Evolutionary conservation across 2,329 filamentous ascomycete species (phyloP), one percentile per base, ranked within the genome.

Genomic region (Colletotrichum costaricense): DNA sequence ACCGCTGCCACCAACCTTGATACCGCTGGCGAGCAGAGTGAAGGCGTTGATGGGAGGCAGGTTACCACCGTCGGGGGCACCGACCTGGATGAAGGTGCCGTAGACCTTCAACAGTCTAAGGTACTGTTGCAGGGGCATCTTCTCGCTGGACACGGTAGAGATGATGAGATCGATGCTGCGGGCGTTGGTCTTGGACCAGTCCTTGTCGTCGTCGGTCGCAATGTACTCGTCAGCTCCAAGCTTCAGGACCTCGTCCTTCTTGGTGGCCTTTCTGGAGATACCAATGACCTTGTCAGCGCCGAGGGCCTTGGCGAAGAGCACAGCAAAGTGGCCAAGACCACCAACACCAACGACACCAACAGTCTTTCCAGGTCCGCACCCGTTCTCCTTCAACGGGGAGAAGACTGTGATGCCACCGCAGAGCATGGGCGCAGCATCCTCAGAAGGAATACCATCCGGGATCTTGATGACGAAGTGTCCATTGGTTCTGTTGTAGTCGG

Each of bases 371-470:
- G 91, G 91, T 0, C 92, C 93, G 62, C 87, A 89, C 2, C 89
- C 90, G 75, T 93, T 89, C 60, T 90, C 86, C 77, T 85, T 85
- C 56, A 95, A 80, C 1, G 93, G 93, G 11, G 87, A 85, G 79
- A 87, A 95, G 6, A 92, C 85, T 0, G 93, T 95, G 38, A 94
- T 87, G 12, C 93, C 93, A 28, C 88, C 93, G 78, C 93, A 94
- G 35, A 94, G 85, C 88, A 94, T 90, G 3, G 93, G 92, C 24
- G 92, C 86, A 2, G 85, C 84, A 55, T 82, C 74, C 62, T 84
- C 85, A 0, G 81, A 82, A 1, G 79, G 75, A 5, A 88, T 69
- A 4, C 79, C 80, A 3, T 85, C 82, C 7, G 85, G 86, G 57
- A 88, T 86, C 75, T 84, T 84, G 75, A 88, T 75, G 22, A 84